A percentile compares a stretch with the other conserved stretches of the same genome.
These are phyloP conservation scores for Leptographium galeiforme DNA, from an alignment of 2,329 filamentous ascomycete genomes.

Conservation along the genomic window DNA sequence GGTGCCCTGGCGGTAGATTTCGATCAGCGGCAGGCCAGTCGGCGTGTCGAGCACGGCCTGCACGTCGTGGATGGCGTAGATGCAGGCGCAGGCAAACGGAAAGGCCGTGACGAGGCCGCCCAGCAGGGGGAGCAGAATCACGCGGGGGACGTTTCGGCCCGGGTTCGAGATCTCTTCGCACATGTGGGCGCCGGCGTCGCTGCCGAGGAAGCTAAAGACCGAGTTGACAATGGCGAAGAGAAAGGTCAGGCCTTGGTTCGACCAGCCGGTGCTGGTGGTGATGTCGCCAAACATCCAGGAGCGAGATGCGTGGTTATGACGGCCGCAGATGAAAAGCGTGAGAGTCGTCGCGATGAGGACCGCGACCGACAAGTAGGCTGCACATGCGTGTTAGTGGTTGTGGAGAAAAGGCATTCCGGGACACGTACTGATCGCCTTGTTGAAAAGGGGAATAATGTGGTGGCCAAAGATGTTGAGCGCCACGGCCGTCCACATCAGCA, in stretches of 20 bases:
- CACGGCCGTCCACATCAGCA: constrained; percentile 6
- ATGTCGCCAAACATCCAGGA: constrained; percentile 6
- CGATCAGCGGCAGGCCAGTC: constrained; percentile 8
- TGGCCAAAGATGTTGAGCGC: constrained; percentile 5
- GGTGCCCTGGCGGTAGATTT: constrained; percentile 8
- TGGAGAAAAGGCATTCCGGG: background rate
- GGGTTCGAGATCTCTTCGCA: constrained; percentile 8
- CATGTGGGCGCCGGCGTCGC: constrained; percentile 7
- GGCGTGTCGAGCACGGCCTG: constrained; percentile 2
- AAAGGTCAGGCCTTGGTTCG: constrained; percentile 4
- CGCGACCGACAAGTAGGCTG: constrained; percentile 27
- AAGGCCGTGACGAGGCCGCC: constrained; percentile 5
- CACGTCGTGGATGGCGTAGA: constrained; percentile 7
- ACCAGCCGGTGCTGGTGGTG: constrained; percentile 5
- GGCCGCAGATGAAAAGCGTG: constrained; percentile 21
- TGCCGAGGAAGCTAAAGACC: constrained; percentile 6
- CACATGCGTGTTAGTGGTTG: background rate
- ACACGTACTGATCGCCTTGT: constrained; percentile 2
- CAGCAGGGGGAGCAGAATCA: constrained; percentile 3
- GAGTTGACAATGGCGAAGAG: constrained; percentile 5
- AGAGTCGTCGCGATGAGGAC: constrained; percentile 47
- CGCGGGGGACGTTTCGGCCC: constrained; percentile 6
- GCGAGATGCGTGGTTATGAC: constrained; percentile 1
- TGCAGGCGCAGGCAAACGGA: constrained; percentile 7
- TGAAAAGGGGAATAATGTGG: constrained; percentile 5